phyloP scores from a whole-genome alignment of 352 stramenopile species.

The Pythium monospermum region DNA sequence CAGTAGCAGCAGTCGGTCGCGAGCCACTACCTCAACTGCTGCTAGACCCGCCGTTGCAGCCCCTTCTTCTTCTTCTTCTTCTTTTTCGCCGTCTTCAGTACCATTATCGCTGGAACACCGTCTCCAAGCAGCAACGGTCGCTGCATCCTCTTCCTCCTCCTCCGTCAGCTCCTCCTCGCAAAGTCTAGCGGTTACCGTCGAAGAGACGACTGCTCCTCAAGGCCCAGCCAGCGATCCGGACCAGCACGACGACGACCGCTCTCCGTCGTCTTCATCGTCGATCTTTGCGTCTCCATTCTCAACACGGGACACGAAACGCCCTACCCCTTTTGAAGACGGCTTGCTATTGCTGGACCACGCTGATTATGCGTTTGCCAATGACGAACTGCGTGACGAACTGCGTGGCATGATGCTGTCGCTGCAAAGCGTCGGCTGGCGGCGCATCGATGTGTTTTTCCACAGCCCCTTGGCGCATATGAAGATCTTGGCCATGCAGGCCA shows the following conservation, averaged over 20 bases:
- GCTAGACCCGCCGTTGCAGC: no score
- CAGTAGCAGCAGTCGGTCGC: neutral
- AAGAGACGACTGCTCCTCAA: neutral
- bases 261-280: neutral
- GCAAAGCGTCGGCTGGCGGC: slow-evolving; percentile 68
- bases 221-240: no score
- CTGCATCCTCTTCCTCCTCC: no score
- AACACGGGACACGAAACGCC: slow-evolving; percentile 21
- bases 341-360: slow-evolving; percentile 63
- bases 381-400: slow-evolving; percentile 52
- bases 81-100: no score
- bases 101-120: no score
- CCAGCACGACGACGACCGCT: no score
- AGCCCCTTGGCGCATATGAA: slow-evolving; percentile 67
- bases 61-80: no score
- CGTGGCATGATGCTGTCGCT: slow-evolving; percentile 71
- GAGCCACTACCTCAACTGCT: neutral
- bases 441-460: slow-evolving; percentile 68
- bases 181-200: no score
- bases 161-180: no score
- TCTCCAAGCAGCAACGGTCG: no score
- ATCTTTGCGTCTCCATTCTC: slow-evolving; percentile 10
- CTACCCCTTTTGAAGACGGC: slow-evolving; percentile 45
- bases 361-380: slow-evolving; percentile 58
- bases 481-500: slow-evolving; percentile 73